Evolutionary conservation across 1,139 yeast species (phyloP), one percentile per base, ranked within the genome.

Genomic region (Sugiyamaella paludigena): DNA sequence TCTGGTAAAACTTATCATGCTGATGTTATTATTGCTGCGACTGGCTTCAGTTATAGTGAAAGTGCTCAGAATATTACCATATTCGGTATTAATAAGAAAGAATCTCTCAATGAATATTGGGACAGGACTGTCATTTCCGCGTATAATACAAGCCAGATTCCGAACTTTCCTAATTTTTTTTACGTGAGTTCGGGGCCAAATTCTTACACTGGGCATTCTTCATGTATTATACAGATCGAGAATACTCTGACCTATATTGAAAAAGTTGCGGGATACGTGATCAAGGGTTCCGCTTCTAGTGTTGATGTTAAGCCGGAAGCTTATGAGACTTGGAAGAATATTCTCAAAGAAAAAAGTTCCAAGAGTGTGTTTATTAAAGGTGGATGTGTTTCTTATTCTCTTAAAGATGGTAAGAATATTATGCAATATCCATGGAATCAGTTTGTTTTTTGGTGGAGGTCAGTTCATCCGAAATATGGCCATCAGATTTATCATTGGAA

Each of bases 1-100:
- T 55, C 57, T 31, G 64, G 63, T 29, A 48, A 49, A 9, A 46
- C 53, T 5, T 55, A 54, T 46, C 60, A 62, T 30, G 52, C 65
- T 32, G 69, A 65, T 43, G 41, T 61, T 26, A 53, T 65, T 35
- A 47, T 63, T 11, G 57, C 61, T 24, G 69, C 68, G 8, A 65
- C 69, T 2, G 69, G 69, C 4, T 61, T 58, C 46, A 37, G 40
- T 29, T 7, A 29, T 37, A 40, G 24, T 13, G 37, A 32, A 7
- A 4, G 45, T 24, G 15, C 24, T n/a, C 10, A 10, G n/a, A 43
- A 50, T 12, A 34, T 51, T 12, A 30, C 43, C 19, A 43, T 52
- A 31, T 39, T 46, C 12, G 53, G 53, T 19, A 33, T 43, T 9
- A 49, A 55, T 16, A 50, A 49, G 28, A 34, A 49, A 6, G 58